These are phyloP conservation scores for Pseudocercospora vitis DNA, from an alignment of 2,329 filamentous ascomycete species.

Conservation along the genomic window DNA sequence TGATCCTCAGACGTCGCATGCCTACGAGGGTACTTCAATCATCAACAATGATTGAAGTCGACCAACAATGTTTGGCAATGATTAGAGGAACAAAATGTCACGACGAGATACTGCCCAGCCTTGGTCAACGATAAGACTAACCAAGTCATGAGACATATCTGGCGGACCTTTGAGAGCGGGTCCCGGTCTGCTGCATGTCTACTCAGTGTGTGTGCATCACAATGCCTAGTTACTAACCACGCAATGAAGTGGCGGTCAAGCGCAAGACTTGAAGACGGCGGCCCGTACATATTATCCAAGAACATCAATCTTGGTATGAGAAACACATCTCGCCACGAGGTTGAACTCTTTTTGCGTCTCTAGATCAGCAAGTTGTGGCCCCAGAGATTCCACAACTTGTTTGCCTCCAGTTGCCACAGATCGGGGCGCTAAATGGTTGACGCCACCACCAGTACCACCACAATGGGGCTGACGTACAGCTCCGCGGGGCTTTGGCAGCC, in stretches of 20 bases:
- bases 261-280: not conserved
- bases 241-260: not conserved
- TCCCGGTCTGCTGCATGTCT: not conserved
- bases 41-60: not conserved
- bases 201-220: not conserved
- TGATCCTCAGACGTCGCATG: slow-evolving; percentile 2
- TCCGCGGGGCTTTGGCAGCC: not conserved
- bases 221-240: slow-evolving; percentile 1
- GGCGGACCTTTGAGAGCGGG: not conserved
- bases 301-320: not conserved
- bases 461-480: not conserved
- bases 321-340: not conserved
- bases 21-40: not conserved
- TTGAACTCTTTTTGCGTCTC: not conserved
- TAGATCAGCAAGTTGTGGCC: not conserved
- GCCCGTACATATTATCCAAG: not conserved
- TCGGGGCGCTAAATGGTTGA: too few species aligned
- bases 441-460: too few species aligned
- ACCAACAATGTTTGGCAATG: not conserved
- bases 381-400: not conserved
- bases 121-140: not conserved
- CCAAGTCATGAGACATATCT: not conserved
- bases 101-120: not conserved
- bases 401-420: not conserved
- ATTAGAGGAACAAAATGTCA: not conserved